Conservation (phyloP, 176 grass and related monocot species). For the Saccharum spontaneum region DNA sequence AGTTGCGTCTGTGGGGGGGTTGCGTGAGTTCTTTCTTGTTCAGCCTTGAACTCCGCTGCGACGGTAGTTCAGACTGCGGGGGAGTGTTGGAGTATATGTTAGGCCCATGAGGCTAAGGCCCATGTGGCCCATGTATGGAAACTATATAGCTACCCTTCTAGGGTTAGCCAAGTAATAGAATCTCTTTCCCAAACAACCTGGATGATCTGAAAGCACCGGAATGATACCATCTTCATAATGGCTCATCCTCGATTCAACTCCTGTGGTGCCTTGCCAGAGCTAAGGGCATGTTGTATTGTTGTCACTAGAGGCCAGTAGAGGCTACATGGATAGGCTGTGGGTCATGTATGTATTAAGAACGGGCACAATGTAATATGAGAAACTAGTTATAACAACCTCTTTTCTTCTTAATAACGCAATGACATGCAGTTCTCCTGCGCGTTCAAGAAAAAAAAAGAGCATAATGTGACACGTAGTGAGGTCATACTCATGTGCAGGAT, state of each 20-base stretch:
- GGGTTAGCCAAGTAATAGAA: too few species aligned
- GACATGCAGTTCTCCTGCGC: neutral
- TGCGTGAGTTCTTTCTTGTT: too few species aligned
- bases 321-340: neutral
- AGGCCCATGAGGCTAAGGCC: too few species aligned
- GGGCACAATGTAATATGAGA: neutral
- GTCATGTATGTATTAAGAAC: neutral
- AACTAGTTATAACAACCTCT: neutral
- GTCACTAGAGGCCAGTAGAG: neutral
- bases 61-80: too few species aligned
- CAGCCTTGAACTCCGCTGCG: too few species aligned
- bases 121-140: too few species aligned
- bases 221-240: neutral
- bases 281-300: neutral
- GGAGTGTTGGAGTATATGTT: too few species aligned
- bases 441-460: neutral
- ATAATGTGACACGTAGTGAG: neutral
- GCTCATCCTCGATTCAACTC: neutral
- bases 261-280: neutral
- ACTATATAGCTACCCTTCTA: too few species aligned
- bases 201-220: neutral
- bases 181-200: too few species aligned
- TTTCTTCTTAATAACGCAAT: neutral
- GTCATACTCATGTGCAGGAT: slow-evolving; percentile 71
- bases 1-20: too few species aligned